phyloP scores from a whole-genome alignment of 106 monocot species.

The Agapanthus africanus region DNA sequence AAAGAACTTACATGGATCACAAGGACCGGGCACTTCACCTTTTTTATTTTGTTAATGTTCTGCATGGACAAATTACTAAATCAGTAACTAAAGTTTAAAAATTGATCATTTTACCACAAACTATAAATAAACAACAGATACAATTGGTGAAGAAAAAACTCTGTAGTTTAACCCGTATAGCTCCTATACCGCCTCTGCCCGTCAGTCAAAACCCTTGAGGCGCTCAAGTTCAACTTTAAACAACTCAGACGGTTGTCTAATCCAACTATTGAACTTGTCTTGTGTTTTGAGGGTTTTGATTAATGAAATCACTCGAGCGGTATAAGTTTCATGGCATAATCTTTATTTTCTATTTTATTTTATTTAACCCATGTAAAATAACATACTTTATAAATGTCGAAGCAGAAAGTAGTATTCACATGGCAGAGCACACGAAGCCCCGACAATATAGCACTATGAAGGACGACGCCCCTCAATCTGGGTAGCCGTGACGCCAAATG shows the following conservation, averaged over 20 bases:
- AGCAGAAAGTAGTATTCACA: slow-evolving; percentile 63
- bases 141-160: no score
- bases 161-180: no score
- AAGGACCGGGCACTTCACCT: slow-evolving; percentile 86
- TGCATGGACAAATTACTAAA: slow-evolving; percentile 25
- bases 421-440: slow-evolving; percentile 77
- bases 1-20: slow-evolving; percentile 76
- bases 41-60: slow-evolving; percentile 84
- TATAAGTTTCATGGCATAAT: no score
- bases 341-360: no score
- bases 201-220: no score
- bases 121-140: neutral
- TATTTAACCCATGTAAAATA: no score
- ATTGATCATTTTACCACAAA: neutral
- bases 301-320: no score
- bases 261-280: no score
- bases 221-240: no score
- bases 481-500: slow-evolving; percentile 75
- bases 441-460: slow-evolving; percentile 80
- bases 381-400: slow-evolving; percentile 84
- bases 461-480: slow-evolving; percentile 66
- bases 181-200: no score
- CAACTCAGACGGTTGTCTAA: no score
- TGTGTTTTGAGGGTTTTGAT: no score
- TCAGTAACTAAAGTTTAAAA: neutral